Evolutionary conservation across 164 flowering plant genomes (phyloP).

Genomic region (Vitis rupestris): DNA sequence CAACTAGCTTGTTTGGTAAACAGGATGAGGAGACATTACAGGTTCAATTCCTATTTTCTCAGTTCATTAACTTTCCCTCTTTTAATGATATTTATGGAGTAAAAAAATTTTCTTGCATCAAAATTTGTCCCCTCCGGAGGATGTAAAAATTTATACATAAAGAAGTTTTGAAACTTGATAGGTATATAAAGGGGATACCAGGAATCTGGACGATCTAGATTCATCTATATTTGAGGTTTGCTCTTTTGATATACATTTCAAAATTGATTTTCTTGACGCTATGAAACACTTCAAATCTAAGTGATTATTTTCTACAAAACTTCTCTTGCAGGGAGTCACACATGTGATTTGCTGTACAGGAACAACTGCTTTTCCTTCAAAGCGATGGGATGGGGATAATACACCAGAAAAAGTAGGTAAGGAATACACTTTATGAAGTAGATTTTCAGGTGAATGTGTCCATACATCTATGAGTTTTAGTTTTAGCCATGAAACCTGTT

Average conservation of each 20-base stretch:
- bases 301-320: not conserved
- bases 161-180: slow-evolving; percentile 25
- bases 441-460: too few species aligned
- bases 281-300: not conserved
- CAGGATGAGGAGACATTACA: slow-evolving; percentile 70
- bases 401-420: slow-evolving; percentile 94
- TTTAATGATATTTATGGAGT: not conserved
- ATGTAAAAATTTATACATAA: slow-evolving; percentile 4
- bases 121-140: slow-evolving; percentile 3
- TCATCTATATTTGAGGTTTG: slow-evolving; percentile 81
- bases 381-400: slow-evolving; percentile 90
- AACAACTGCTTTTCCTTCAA: slow-evolving; percentile 97
- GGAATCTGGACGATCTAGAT: slow-evolving; percentile 69
- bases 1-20: slow-evolving; percentile 63
- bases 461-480: too few species aligned
- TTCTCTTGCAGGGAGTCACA: slow-evolving; percentile 71
- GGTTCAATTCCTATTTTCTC: slow-evolving; percentile 34
- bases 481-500: too few species aligned
- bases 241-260: slow-evolving; percentile 7
- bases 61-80: not conserved
- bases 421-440: slow-evolving; percentile 12
- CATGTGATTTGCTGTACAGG: slow-evolving; percentile 97
- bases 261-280: not conserved
- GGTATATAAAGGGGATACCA: slow-evolving; percentile 79
- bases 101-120: not conserved